Base-by-base conservation (phyloP, 2,329 filamentous ascomycete species). In the Colletotrichum ledebouriae region DNA sequence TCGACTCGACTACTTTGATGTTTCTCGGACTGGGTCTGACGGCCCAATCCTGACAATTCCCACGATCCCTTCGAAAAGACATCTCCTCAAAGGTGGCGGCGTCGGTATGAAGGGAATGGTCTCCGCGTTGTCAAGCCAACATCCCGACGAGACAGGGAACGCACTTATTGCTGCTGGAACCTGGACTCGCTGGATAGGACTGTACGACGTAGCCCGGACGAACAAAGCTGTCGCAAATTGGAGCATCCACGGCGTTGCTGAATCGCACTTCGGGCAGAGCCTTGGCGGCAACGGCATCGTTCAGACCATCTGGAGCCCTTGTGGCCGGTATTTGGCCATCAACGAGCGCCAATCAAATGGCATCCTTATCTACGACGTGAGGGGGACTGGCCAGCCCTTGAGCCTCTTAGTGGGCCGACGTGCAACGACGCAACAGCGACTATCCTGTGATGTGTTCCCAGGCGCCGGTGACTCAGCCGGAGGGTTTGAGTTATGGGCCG, bases 61-160 rank as follows among this genome's bases (percentile, higher is more conserved):
- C 62, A 91, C 89, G 3, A 90, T 90, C 59, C 88, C 88, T 0
- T 89, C 87, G 2, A 85, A 85, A 61, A 80, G 86, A 3, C 86
- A 89, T 75, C 81, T 87, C 25, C 80, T 85, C 64, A 90, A 89
- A 76, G 87, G 88, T 37, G 84, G 85, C 64, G 87, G 88, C 42
- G 84, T 90, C 7, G 89, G 89, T 50, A 90, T 91, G 85, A 87
- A 88, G 64, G 89, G 89, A 5, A 86, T 83, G 25, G 83, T 90
- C 0, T 86, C 88, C 1, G 81, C 87, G 0, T 78, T 91, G 0
- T 79, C 83, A n/a, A 76, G 82, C 2, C 85, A 85, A 61, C 80
- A 79, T 0, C 69, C 75, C 0, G 76, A 78, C 42, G 74, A 74
- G 20, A 73, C 76, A 29, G 76, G 74, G 2, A 71, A 73, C 6